Conservation (phyloP, 2,329 filamentous ascomycete genomes). For the Fusarium sp. region DNA sequence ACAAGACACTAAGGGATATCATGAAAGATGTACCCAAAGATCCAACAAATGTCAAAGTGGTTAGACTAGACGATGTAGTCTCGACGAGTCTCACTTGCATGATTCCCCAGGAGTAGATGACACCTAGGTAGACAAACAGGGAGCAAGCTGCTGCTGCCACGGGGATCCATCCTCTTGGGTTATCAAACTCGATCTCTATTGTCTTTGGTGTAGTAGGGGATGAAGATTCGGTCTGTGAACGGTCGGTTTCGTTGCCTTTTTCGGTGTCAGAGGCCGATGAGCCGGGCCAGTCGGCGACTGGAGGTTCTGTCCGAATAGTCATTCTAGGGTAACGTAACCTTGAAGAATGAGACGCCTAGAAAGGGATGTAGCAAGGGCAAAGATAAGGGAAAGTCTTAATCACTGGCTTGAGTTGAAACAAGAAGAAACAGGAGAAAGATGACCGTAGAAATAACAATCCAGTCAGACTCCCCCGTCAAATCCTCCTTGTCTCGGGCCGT, state of each 20-base stretch:
- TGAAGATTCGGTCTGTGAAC: background rate
- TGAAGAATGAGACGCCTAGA: no score
- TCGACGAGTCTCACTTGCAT: conserved; percentile 44
- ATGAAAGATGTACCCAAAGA: conserved; percentile 43
- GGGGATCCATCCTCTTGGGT: conserved; percentile 28
- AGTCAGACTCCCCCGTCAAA: background rate
- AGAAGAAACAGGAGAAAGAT: background rate
- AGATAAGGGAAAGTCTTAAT: no score
- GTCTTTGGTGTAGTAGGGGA: background rate
- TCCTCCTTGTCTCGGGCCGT: background rate
- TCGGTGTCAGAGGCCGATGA: conserved; percentile 23
- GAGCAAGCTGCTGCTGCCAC: conserved; percentile 36
- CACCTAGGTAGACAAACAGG: conserved; percentile 44
- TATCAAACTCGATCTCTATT: conserved; percentile 23
- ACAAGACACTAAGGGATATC: conserved; percentile 40
- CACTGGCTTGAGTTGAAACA: background rate
- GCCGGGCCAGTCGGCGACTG: background rate
- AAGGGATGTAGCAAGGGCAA: no score
- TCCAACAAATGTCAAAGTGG: conserved; percentile 44
- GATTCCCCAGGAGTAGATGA: conserved; percentile 47
- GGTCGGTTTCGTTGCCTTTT: conserved; percentile 18
- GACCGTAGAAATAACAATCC: background rate
- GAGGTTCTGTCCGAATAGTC: background rate
- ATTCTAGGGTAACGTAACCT: background rate
- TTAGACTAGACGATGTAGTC: conserved; percentile 36